Conservation (phyloP, 495 filamentous ascomycete species). For the Aspergillus mulundensis region DNA sequence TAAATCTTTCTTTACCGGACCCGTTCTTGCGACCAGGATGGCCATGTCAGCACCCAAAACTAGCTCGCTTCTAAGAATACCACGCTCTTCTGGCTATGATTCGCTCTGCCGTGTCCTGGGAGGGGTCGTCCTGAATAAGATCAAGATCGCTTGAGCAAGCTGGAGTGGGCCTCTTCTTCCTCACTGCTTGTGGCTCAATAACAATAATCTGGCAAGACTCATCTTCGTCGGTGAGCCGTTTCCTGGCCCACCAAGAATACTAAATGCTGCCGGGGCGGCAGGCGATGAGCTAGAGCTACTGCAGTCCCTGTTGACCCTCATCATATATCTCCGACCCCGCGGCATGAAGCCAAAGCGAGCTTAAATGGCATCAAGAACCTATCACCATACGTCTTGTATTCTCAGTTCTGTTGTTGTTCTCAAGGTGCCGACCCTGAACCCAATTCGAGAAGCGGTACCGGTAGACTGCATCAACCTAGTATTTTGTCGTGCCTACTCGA, state of each 20-base stretch:
- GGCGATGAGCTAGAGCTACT: too few species aligned
- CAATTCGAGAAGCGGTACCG: too few species aligned
- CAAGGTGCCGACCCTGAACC: background rate
- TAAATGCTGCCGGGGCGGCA: too few species aligned
- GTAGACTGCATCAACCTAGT: too few species aligned
- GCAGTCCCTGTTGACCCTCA: background rate
- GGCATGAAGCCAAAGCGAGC: background rate
- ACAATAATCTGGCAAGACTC: background rate
- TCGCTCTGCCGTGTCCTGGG: background rate
- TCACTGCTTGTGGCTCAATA: background rate
- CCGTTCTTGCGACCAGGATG: background rate
- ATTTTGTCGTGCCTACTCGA: background rate
- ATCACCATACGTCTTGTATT: background rate
- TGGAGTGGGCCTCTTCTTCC: background rate
- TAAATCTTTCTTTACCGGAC: background rate
- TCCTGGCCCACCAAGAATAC: too few species aligned
- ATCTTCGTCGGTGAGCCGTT: background rate
- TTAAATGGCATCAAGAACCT: background rate
- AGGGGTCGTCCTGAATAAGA: background rate
- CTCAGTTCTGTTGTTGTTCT: background rate
- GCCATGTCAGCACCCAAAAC: constrained; percentile 12
- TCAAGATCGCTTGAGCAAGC: constrained; percentile 1
- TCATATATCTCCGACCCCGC: background rate
- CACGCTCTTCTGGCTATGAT: background rate
- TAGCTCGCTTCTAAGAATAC: constrained; percentile 5